phyloP scores from a whole-genome alignment of 352 stramenopile genomes.

The Globisporangium paddicum region DNA sequence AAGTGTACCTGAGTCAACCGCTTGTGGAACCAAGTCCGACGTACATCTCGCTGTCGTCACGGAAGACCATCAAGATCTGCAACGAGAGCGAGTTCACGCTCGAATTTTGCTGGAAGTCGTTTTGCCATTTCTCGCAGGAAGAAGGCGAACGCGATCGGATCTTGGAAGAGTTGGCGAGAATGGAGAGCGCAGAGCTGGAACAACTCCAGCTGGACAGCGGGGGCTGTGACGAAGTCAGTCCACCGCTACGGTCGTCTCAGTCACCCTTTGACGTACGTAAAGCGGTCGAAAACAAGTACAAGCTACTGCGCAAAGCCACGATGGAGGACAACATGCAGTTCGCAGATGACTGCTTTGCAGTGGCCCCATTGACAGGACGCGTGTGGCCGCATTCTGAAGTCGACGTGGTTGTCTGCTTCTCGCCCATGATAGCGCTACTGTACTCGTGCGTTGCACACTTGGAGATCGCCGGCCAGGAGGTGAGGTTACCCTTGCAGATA shows the following conservation, averaged over 20 bases:
- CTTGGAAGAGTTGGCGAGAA: slow-evolving; percentile 71
- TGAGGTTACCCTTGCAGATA: slow-evolving; percentile 87
- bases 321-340: slow-evolving; percentile 93
- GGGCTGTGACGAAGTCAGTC: slow-evolving; percentile 13
- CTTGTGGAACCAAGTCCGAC: slow-evolving; percentile 81
- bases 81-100: slow-evolving; percentile 92
- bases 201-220: slow-evolving; percentile 51
- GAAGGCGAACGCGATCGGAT: slow-evolving; percentile 80
- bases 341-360: slow-evolving; percentile 89
- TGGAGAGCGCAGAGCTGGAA: slow-evolving; percentile 75
- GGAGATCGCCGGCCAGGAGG: slow-evolving; percentile 87
- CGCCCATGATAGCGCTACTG: slow-evolving; percentile 65
- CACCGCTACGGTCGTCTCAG: slow-evolving; percentile 19
- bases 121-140: slow-evolving; percentile 63
- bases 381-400: slow-evolving; percentile 92
- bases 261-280: slow-evolving; percentile 61
- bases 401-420: slow-evolving; percentile 90
- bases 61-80: slow-evolving; percentile 88
- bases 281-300: slow-evolving; percentile 89
- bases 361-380: slow-evolving; percentile 84
- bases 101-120: slow-evolving; percentile 92
- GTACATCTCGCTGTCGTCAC: slow-evolving; percentile 91
- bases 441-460: slow-evolving; percentile 86
- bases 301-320: slow-evolving; percentile 83
- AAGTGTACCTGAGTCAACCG: slow-evolving; percentile 88